Evolutionary conservation across 2,329 filamentous ascomycete species (phyloP), one percentile per base, ranked within the genome.

Genomic region (Epichloe gansuensis): DNA sequence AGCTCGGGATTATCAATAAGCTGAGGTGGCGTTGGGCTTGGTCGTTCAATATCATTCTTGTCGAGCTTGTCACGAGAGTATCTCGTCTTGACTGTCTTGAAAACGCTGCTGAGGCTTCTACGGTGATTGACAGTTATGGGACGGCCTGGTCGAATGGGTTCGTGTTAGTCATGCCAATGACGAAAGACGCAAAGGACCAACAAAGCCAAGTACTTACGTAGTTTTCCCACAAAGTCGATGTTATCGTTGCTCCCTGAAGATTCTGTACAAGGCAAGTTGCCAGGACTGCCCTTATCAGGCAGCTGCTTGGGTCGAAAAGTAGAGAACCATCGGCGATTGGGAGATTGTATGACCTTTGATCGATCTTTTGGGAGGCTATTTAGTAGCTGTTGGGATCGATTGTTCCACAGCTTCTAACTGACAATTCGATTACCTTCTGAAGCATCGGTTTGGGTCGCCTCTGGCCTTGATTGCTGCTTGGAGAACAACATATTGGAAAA

Each of bases 391-490:
- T 55, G 57, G 39, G 54, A 52, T 49, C 55, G 58, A 52, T 55
- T 56, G 50, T 57, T 60, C 60, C 60, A 62, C 56, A 62, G 59
- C 57, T 54, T 54, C 60, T 60, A 62, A 58, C 60, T 62, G 56
- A 35, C 57, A 51, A 53, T 51, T 47, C 51, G 54, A 54, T 44
- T 47, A 38, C 27, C 42, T 15, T 51, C 47, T 12, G 50, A 41
- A 36, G 53, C 39, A 21, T 52, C 53, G 39, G 38, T 23, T 49
- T 51, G 51, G 50, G 27, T 11, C 6, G 55, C 41, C n/a, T 53
- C 49, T 46, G 54, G 27, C 47, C 51, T 53, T 31, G 53, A 50
- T 44, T 52, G 56, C 48, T 51, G 44, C 41, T 55, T 60, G 47
- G 50, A 55, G 56, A 60, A 60, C 52, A 59, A 53, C 56, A 60